phyloP scores from a whole-genome alignment of 73 alveolate species.

The Paramecium tetraurelia region DNA sequence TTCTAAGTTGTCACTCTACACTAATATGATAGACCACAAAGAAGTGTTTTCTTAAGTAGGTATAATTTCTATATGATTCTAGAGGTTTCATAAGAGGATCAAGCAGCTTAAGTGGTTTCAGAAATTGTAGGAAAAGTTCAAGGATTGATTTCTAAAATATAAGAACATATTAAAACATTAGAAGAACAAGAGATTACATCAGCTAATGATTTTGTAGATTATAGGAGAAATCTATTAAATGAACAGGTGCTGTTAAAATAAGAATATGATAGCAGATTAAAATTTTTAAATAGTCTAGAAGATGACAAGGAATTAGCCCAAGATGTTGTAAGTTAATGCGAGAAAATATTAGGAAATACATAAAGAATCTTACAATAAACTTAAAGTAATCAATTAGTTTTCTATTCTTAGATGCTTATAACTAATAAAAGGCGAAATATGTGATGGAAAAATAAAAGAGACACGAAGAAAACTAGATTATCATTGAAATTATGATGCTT shows the following conservation, averaged over 20 bases:
- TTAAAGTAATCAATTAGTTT: not conserved
- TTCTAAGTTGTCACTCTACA: not conserved
- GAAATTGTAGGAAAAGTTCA: slow-evolving; percentile 3
- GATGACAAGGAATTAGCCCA: slow-evolving; percentile 23
- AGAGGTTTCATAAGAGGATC: not conserved
- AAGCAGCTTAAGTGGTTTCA: slow-evolving; percentile 4
- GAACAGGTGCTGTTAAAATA: not conserved
- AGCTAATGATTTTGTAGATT: slow-evolving; percentile 46
- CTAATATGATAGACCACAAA: not conserved
- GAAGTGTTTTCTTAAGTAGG: not conserved
- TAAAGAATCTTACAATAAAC: not conserved
- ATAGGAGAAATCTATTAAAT: not conserved
- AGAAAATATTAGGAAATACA: slow-evolving; percentile 2
- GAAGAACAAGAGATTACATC: slow-evolving; percentile 47
- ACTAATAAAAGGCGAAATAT: not conserved
- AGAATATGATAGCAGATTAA: slow-evolving; percentile 36
- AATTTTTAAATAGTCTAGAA: slow-evolving; percentile 24
- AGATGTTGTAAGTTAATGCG: slow-evolving; percentile 36
- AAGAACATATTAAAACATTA: slow-evolving; percentile 1
- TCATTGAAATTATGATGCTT: slow-evolving; percentile 28
- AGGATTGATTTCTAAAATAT: not conserved
- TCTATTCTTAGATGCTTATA: not conserved
- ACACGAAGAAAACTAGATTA: slow-evolving; percentile 28
- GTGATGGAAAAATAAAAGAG: slow-evolving; percentile 43
- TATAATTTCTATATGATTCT: not conserved